phyloP scores from a whole-genome alignment of 805 yeast species.

The Pichia exigua region DNA sequence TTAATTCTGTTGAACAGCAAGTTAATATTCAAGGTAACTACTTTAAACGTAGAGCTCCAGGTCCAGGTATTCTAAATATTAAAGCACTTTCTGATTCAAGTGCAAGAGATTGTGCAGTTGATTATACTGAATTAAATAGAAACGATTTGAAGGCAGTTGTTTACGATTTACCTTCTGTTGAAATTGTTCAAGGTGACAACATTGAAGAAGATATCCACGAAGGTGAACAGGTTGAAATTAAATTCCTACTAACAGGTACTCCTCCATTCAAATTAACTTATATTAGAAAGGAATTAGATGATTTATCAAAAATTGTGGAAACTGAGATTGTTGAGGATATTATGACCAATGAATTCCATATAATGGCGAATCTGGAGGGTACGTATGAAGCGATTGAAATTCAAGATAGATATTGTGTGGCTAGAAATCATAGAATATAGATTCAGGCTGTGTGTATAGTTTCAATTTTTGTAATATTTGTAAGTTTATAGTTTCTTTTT shows the following conservation, averaged over 20 bases:
- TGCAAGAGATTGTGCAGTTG: slow-evolving; percentile 62
- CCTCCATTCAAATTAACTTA: slow-evolving; percentile 90
- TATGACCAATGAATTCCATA: slow-evolving; percentile 57
- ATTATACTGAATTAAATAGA: slow-evolving; percentile 34
- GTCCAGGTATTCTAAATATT: slow-evolving; percentile 69
- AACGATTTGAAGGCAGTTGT: slow-evolving; percentile 28
- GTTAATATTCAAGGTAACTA: slow-evolving; percentile 36
- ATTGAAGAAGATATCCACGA: slow-evolving; percentile 80
- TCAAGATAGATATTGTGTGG: slow-evolving; percentile 72
- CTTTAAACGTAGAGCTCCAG: slow-evolving; percentile 66
- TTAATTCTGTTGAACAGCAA: slow-evolving; percentile 48
- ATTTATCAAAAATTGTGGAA: slow-evolving; percentile 35
- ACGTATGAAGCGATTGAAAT: slow-evolving; percentile 88
- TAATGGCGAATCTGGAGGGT: slow-evolving; percentile 81
- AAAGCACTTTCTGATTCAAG: slow-evolving; percentile 65
- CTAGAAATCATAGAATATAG: slow-evolving; percentile 22
- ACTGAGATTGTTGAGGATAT: slow-evolving; percentile 62
- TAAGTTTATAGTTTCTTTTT: neutral
- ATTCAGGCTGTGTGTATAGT: neutral
- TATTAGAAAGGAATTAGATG: slow-evolving; percentile 47
- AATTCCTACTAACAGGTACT: slow-evolving; percentile 72
- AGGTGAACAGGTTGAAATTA: slow-evolving; percentile 88
- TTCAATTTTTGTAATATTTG: neutral
- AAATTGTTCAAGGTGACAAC: slow-evolving; percentile 70
- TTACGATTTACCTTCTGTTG: slow-evolving; percentile 62